phyloP scores from a whole-genome alignment of 2,329 filamentous ascomycete genomes.

The Aspergillus thermomutatus region DNA sequence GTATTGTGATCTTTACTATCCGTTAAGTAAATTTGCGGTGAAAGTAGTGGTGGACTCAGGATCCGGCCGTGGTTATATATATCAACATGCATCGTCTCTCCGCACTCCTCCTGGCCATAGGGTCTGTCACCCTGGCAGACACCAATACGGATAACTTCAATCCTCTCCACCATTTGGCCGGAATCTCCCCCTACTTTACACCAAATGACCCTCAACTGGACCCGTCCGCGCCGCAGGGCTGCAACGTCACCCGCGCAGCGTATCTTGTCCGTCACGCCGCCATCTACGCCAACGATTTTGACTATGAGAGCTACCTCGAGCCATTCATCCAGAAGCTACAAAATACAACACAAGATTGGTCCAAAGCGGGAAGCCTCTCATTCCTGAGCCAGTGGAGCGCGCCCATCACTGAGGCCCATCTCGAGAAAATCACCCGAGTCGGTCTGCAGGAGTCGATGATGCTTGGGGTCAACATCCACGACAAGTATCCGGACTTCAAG shows the following conservation, averaged over 20 bases:
- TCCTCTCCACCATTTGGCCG: constrained; percentile 53
- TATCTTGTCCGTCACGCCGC: constrained; percentile 60
- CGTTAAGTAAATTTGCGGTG: not conserved
- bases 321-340: constrained; percentile 57
- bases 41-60: not conserved
- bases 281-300: constrained; percentile 59
- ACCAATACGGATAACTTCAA: constrained; percentile 39
- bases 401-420: constrained; percentile 55
- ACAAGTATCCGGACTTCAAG: constrained; percentile 56
- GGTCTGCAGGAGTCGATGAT: constrained; percentile 60
- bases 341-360: constrained; percentile 60
- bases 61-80: not conserved
- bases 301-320: constrained; percentile 57
- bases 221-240: constrained; percentile 48
- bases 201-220: constrained; percentile 48
- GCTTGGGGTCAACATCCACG: constrained; percentile 56
- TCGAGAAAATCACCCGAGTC: constrained; percentile 58
- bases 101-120: not conserved
- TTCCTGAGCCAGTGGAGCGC: constrained; percentile 58
- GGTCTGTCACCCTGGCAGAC: not conserved
- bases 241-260: constrained; percentile 50
- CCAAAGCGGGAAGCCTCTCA: constrained; percentile 51
- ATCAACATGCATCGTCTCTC: not conserved
- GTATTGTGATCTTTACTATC: too few relatives aligned
- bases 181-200: constrained; percentile 59